Base-by-base conservation (phyloP, 257 asterid species). In the Solanum sejunctum region DNA sequence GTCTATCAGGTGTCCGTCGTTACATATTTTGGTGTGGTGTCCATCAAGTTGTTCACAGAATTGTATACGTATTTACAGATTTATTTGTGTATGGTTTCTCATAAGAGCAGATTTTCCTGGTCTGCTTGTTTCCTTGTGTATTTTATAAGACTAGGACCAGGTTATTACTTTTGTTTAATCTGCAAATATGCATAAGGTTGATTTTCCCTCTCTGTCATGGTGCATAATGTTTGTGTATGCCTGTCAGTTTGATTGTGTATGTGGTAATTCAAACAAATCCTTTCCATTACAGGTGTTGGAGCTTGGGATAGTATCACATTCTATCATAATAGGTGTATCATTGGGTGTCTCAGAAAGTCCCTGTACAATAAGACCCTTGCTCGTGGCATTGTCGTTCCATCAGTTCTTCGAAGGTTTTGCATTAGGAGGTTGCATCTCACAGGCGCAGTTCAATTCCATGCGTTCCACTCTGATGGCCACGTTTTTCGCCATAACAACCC, bases 341-440 rank as follows among this genome's bases (percentile, higher is more conserved):
- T 97, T 96, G 26, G 98, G 99, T 83, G 97, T 96, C 66, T 96
- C 97, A 7, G 93, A 92, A 55, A 96, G 98, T 90, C 98, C 98
- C 0, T 95, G 98, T 79, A 95, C 98, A n/a, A 89, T 95, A 11
- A 86, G 97, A 83, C 98, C 99, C 80, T 87, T 93, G 64, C 91
- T 96, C 0, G 98, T 93, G 36, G 99, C 98, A 55, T 85, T 96
- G 57, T 89, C 99, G 12, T 96, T 93, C 88, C 98, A 96, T 79
- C 98, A 95, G 54, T 95, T 96, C 90, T 96, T 96, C 1, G 98
- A 96, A 89, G 99, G 97, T 9, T 95, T 96, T 83, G 99, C 98
- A 45, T 88, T 96, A 18, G 98, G 99, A 13, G 98, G 98, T 78
- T 96, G 99, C 94, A 95, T 96, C 63, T 93, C 98, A 18, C 96